Conservation (phyloP, 495 filamentous ascomycete genomes). For the Chaetomium fimeti region DNA sequence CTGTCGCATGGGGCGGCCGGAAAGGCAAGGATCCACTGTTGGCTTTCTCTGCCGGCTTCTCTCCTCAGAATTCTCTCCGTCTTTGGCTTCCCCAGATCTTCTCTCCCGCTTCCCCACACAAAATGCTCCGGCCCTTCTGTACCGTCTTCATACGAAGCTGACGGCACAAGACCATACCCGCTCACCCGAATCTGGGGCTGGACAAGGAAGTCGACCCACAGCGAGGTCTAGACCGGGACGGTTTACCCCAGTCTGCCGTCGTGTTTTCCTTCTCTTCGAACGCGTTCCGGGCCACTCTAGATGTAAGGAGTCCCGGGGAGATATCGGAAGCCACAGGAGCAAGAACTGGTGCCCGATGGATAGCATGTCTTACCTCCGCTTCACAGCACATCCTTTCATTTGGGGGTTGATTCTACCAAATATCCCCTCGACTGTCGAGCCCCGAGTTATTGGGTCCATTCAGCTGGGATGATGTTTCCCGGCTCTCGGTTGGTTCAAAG, state of each 20-base stretch:
- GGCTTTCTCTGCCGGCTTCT: not conserved
- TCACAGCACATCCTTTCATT: not conserved
- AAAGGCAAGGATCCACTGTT: slow-evolving; percentile 5
- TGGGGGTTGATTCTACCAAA: not conserved
- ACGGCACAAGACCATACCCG: not conserved
- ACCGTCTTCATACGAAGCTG: not conserved
- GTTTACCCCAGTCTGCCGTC: not conserved
- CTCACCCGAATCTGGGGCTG: slow-evolving; percentile 1
- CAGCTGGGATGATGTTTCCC: not conserved
- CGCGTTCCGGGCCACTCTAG: not conserved
- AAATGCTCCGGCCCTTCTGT: slow-evolving; percentile 6
- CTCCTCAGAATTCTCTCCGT: not conserved
- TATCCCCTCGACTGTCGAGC: not conserved
- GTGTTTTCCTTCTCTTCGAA: not conserved
- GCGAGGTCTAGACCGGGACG: not conserved
- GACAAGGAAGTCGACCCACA: not conserved
- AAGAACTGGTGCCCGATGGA: not conserved
- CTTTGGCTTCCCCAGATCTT: not conserved
- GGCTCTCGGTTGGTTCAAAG: not conserved
- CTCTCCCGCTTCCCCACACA: slow-evolving; percentile 7
- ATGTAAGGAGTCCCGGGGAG: not conserved
- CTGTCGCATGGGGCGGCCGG: slow-evolving; percentile 4
- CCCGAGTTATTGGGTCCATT: not conserved
- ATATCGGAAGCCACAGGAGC: not conserved
- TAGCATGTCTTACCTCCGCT: not conserved